phyloP scores from a whole-genome alignment of 1,284 basidiomycete genomes.

The Rhodotorula glutinis region DNA sequence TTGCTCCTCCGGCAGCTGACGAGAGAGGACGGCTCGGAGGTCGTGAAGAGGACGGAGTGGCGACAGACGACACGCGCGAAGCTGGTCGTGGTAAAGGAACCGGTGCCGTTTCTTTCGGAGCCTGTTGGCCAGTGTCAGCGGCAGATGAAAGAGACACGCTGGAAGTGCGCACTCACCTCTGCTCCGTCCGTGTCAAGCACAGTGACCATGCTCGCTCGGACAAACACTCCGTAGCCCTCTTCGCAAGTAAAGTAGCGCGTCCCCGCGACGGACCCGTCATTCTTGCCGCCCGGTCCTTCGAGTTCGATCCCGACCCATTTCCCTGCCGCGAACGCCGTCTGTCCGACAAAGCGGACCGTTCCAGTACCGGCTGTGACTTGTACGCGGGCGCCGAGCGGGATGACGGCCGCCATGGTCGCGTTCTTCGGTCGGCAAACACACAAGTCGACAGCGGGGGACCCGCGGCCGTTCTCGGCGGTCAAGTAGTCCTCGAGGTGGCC shows the following conservation, averaged over 20 bases:
- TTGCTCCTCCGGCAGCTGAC: not conserved
- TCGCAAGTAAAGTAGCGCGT: slow-evolving; percentile 80
- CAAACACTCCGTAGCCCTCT: slow-evolving; percentile 76
- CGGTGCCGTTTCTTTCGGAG: too few species aligned
- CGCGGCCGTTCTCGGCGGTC: too few species aligned
- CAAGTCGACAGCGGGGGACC: too few species aligned
- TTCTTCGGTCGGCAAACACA: too few species aligned
- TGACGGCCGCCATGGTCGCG: slow-evolving; percentile 31
- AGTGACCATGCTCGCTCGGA: slow-evolving; percentile 81
- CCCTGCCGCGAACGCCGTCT: slow-evolving; percentile 77
- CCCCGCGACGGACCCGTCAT: slow-evolving; percentile 85
- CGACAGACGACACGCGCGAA: not conserved
- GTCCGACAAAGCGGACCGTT: slow-evolving; percentile 78
- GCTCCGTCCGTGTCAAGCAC: slow-evolving; percentile 47
- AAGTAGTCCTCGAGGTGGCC: too few species aligned
- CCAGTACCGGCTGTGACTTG: slow-evolving; percentile 75
- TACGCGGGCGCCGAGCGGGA: slow-evolving; percentile 63
- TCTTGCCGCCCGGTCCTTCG: slow-evolving; percentile 75
- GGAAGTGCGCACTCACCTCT: not conserved
- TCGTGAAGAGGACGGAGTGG: not conserved
- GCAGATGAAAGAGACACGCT: not conserved
- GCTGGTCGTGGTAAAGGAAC: not conserved
- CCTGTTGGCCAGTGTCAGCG: too few species aligned
- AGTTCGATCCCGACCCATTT: slow-evolving; percentile 96
- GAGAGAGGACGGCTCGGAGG: not conserved